Conservation (phyloP, 108 stramenopile species). For the Seminavis robusta region DNA sequence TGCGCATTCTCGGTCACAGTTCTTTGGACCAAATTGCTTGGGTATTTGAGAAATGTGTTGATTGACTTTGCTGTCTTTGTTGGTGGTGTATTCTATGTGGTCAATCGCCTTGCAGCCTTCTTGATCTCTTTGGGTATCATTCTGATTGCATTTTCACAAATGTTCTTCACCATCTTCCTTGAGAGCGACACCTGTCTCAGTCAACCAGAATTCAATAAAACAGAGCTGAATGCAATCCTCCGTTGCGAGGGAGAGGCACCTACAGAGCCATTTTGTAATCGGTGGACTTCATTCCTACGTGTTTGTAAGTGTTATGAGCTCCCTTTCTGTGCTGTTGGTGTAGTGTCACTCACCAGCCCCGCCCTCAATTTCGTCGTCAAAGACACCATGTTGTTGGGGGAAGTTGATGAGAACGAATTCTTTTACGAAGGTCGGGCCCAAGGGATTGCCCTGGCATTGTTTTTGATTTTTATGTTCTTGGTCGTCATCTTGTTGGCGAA, state of each 20-base stretch:
- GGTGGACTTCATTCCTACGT: constrained; percentile 44
- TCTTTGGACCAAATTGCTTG: constrained; percentile 39
- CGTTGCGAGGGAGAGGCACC: constrained; percentile 13
- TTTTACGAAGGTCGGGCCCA: constrained; percentile 17
- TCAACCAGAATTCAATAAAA: too few species aligned
- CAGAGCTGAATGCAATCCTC: constrained; percentile 4
- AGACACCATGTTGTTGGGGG: constrained; percentile 74
- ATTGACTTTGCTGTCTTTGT: constrained; percentile 64
- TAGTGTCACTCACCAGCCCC: too few species aligned
- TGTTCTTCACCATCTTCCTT: constrained; percentile 43
- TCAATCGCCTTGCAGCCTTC: constrained; percentile 48
- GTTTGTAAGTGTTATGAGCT: too few species aligned
- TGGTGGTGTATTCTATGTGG: constrained; percentile 50
- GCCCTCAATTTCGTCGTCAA: too few species aligned
- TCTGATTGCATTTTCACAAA: constrained; percentile 58
- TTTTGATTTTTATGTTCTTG: constrained; percentile 62
- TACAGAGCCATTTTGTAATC: constrained; percentile 47
- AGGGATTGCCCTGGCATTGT: constrained; percentile 35
- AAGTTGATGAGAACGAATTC: constrained; percentile 43
- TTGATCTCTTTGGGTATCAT: constrained; percentile 49
- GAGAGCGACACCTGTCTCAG: constrained; percentile 25
- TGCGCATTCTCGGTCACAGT: constrained; percentile 28
- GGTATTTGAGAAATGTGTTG: constrained; percentile 44
- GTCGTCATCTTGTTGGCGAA: constrained; percentile 73
- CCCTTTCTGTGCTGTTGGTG: too few species aligned